phyloP scores from a whole-genome alignment of 1,284 basidiomycete species.

The Phenoliferia sp. region DNA sequence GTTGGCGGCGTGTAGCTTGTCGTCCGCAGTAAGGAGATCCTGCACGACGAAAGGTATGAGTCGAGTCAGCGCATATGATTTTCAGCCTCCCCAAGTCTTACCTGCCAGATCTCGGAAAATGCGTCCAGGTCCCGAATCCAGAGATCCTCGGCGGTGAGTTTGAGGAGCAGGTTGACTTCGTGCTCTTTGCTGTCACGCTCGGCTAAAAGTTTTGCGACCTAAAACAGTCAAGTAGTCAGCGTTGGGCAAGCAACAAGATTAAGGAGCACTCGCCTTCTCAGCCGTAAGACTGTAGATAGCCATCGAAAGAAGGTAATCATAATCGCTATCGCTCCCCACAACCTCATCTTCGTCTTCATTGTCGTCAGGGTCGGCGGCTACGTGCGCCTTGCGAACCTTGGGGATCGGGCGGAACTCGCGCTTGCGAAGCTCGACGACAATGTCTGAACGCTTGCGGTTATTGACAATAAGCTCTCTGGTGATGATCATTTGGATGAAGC shows the following conservation, averaged over 20 bases:
- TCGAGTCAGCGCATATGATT: not conserved
- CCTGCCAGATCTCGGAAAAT: slow-evolving; percentile 82
- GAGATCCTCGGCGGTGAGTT: slow-evolving; percentile 72
- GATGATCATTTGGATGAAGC: slow-evolving; percentile 96
- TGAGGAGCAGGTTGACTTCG: slow-evolving; percentile 74
- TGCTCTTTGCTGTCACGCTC: slow-evolving; percentile 78
- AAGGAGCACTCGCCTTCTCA: slow-evolving; percentile 64
- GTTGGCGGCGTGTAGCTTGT: slow-evolving; percentile 47
- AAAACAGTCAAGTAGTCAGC: slow-evolving; percentile 29
- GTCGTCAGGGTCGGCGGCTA: slow-evolving; percentile 64
- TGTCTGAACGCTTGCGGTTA: slow-evolving; percentile 84
- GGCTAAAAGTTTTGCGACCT: slow-evolving; percentile 79
- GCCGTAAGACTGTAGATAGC: slow-evolving; percentile 89
- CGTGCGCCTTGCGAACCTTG: slow-evolving; percentile 64
- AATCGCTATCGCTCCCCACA: slow-evolving; percentile 60
- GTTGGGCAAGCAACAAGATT: not conserved
- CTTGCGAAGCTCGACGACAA: slow-evolving; percentile 77
- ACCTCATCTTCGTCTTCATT: slow-evolving; percentile 48
- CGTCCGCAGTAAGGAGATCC: slow-evolving; percentile 58
- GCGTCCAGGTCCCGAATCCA: slow-evolving; percentile 87
- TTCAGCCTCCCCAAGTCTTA: not conserved
- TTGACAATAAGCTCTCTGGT: slow-evolving; percentile 79
- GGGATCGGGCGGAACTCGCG: slow-evolving; percentile 87
- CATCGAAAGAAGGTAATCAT: slow-evolving; percentile 93
- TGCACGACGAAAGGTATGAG: slow-evolving; percentile 38